Conservation (phyloP, 257 asterid genomes). For the Misopates orontium region DNA sequence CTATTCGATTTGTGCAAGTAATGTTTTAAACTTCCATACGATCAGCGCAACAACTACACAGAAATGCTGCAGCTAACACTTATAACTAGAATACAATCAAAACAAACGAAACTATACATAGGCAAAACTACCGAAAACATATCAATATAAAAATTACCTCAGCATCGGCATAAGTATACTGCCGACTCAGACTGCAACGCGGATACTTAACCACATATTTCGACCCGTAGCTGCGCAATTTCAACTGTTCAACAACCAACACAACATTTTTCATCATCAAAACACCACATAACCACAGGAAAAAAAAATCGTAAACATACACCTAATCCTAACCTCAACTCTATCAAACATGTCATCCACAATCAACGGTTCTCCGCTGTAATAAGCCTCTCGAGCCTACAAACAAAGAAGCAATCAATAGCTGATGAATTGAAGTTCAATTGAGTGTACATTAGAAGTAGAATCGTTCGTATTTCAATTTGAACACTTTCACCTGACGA, state of each 20-base stretch:
- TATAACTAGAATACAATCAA: too few species aligned
- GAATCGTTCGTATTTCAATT: not conserved
- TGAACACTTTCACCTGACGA: slow-evolving; percentile 52
- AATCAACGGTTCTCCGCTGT: slow-evolving; percentile 86
- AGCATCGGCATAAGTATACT: slow-evolving; percentile 95
- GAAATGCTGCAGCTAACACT: too few species aligned
- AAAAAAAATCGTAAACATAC: not conserved
- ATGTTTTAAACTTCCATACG: too few species aligned
- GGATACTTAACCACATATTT: slow-evolving; percentile 91
- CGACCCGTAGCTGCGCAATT: slow-evolving; percentile 83
- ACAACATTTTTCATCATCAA: slow-evolving; percentile 10
- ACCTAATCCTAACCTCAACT: slow-evolving; percentile 64
- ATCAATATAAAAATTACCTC: slow-evolving; percentile 54
- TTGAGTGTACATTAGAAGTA: not conserved
- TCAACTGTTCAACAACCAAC: slow-evolving; percentile 51
- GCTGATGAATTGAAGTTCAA: not conserved
- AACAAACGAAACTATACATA: too few species aligned
- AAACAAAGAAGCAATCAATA: not conserved
- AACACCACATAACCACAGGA: slow-evolving; percentile 2
- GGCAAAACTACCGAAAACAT: too few species aligned
- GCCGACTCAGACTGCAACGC: slow-evolving; percentile 86
- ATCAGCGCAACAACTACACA: too few species aligned
- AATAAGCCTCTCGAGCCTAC: slow-evolving; percentile 88
- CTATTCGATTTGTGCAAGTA: too few species aligned
- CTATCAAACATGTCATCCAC: slow-evolving; percentile 96